Evolutionary conservation across 306 rosid genomes (phyloP).

Genomic region (Alnus rubra): DNA sequence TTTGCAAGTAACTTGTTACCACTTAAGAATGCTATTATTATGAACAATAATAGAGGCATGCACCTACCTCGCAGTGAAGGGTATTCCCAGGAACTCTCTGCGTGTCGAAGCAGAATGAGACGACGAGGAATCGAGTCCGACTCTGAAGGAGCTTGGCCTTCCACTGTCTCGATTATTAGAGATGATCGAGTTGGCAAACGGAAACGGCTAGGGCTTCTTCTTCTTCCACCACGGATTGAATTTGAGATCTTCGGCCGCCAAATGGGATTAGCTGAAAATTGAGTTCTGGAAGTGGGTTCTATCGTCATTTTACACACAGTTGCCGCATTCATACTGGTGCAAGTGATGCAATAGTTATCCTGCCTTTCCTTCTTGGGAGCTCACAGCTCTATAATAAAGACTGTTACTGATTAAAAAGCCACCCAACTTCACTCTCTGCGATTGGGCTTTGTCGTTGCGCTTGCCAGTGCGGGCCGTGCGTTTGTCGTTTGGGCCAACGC

Average conservation of each 20-base stretch:
- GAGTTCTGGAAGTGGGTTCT: not conserved
- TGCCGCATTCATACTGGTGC: not conserved
- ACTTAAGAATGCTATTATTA: not conserved
- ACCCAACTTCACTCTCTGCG: too few relatives aligned
- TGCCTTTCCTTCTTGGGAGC: not conserved
- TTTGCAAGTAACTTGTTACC: too few relatives aligned
- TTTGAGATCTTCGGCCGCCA: not conserved
- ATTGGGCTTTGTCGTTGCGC: too few relatives aligned
- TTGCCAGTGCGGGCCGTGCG: too few relatives aligned
- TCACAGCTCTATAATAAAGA: not conserved
- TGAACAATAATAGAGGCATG: not conserved
- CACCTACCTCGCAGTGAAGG: slow-evolving; percentile 70
- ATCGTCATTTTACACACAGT: not conserved
- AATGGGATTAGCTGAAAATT: not conserved
- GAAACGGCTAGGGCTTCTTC: slow-evolving; percentile 36
- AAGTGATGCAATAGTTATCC: not conserved
- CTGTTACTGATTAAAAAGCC: too few relatives aligned
- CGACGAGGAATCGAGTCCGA: slow-evolving; percentile 67
- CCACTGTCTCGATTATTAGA: slow-evolving; percentile 52
- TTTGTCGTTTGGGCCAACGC: too few relatives aligned
- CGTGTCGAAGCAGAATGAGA: slow-evolving; percentile 94
- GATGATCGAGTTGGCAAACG: slow-evolving; percentile 43
- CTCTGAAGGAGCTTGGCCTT: slow-evolving; percentile 32
- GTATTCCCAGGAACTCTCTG: slow-evolving; percentile 67
- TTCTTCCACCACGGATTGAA: not conserved